Base-by-base conservation (phyloP, 352 stramenopile genomes). In the Globisporangium yorkense region DNA sequence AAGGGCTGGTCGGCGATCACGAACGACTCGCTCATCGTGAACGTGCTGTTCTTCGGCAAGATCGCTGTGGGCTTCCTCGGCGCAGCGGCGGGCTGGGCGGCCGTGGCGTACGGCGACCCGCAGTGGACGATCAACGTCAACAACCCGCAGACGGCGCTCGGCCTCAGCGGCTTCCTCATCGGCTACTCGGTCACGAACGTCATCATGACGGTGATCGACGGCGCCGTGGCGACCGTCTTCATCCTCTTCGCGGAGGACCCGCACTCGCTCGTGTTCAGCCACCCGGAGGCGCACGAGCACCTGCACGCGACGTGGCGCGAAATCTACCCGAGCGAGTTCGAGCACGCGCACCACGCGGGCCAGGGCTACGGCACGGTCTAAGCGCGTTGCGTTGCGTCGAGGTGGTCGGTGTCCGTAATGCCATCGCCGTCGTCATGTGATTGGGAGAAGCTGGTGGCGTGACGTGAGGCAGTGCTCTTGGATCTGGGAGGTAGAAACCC, bases 1-100 rank as follows among this genome's bases (percentile, higher is more conserved):
- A 77, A 80, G 29, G 80, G 80, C 52, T 87, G 74, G 71, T 77
- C 67, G 9, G 70, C 77, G 33, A 84, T 89, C 57, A 74, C 78
- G 29, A 88, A 87, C 56, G 79, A 90, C 70, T 81, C 78, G 56
- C 71, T 90, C 59, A 85, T 87, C 45, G 70, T 72, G 40, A 76
- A 80, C 48, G 70, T 85, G 21, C 67, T 93, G 21, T 57, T 78
- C 24, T 87, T 75, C 51, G 63, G 80, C 29, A 82, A 82, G 44
- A 75, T 89, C 58, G 72, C 74, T n/a, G 65, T 80, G 8, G 75
- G 75, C 6, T 79, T 82, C 52, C 58, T 74, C n/a, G 78, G 80
- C 20, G 73, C 73, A 0, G 70, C 72, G n/a, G 67, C 69, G 2
- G 75, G 68, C 16, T 74, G 67, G 54, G 67, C 66, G 1, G 49